Evolutionary conservation across 768 basidiomycete genomes (phyloP), one percentile per base, ranked within the genome.

Genomic region (Roridomyces roridus): DNA sequence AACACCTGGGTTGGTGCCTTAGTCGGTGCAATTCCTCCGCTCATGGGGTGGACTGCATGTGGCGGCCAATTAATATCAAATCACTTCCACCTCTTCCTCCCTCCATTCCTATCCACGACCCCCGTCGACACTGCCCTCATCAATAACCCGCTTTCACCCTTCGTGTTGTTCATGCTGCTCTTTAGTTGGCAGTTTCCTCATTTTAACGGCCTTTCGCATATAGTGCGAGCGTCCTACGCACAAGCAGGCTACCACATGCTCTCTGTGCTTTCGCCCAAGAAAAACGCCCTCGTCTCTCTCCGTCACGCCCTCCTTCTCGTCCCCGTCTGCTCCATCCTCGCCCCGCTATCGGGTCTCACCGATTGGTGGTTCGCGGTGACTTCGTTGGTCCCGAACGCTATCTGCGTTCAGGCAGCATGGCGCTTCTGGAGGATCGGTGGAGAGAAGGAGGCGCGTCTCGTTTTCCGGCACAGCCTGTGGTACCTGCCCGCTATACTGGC

Each of bases 171-270:
- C 75, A 80, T 88, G 73, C 73, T 98, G 43, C 82, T 97, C 9
- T 99, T 88, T 77, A 91, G 90, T 58, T 99, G 96, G 96, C 97
- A 99, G 69, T 98, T 98, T 75, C 96, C 96, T 31, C 96, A 99
- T 72, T 98, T 99, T 78, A 98, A 96, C 72, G 73, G 94, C 1
- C 80, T 99, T n/a, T 88, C 95, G 8, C 85, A 97, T 72, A 78
- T 96, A 46, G 83, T 96, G 9, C 86, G 96, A 34, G 85, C 83
- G 10, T 89, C 89, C 18, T 99, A 99, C 72, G 93, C 97, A 5
- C 87, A 93, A 68, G 93, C 90, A 18, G 96, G 96, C 17, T 99
- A 96, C 70, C 83, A 82, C 47, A 99, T 99, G 97, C 83, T 98
- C 11, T 86, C 88, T 28, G 89, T 94, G 53, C 75, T 91, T 45